Evolutionary conservation across 495 filamentous ascomycete genomes (phyloP).

Genomic region (Penicillium paxilli): DNA sequence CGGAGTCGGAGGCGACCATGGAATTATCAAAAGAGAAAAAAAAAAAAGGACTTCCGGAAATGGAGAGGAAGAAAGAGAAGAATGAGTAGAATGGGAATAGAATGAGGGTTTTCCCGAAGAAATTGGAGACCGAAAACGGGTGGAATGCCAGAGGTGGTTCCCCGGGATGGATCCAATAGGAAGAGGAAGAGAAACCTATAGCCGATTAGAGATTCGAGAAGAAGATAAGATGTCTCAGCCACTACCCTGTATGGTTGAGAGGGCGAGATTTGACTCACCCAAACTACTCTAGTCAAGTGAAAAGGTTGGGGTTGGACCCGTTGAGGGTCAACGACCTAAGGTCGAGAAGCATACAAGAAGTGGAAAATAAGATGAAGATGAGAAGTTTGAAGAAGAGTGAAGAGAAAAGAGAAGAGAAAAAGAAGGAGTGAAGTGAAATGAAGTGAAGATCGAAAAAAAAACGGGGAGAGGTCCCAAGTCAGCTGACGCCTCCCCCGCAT

Average conservation of each 20-base stretch:
- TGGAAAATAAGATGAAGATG: not conserved
- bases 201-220: constrained; percentile 12
- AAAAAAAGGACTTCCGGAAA: not conserved
- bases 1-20: constrained; percentile 27
- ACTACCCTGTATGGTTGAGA: too few relatives aligned
- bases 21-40: too few relatives aligned
- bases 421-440: not conserved
- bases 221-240: constrained; percentile 22
- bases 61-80: not conserved
- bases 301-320: constrained; percentile 15
- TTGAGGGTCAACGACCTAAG: constrained; percentile 23
- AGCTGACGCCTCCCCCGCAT: constrained; percentile 23
- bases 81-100: too few relatives aligned
- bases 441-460: constrained; percentile 11
- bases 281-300: constrained; percentile 25
- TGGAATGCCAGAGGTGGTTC: not conserved
- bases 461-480: constrained; percentile 12
- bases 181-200: too few relatives aligned
- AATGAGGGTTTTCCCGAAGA: not conserved
- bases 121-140: constrained; percentile 15
- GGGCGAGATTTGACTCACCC: too few relatives aligned
- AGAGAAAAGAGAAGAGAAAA: constrained; percentile 1
- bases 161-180: constrained; percentile 3
- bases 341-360: constrained; percentile 3
- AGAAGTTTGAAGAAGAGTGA: not conserved